Conservation (phyloP, 2,329 filamentous ascomycete species). For the Penicillium sp. region DNA sequence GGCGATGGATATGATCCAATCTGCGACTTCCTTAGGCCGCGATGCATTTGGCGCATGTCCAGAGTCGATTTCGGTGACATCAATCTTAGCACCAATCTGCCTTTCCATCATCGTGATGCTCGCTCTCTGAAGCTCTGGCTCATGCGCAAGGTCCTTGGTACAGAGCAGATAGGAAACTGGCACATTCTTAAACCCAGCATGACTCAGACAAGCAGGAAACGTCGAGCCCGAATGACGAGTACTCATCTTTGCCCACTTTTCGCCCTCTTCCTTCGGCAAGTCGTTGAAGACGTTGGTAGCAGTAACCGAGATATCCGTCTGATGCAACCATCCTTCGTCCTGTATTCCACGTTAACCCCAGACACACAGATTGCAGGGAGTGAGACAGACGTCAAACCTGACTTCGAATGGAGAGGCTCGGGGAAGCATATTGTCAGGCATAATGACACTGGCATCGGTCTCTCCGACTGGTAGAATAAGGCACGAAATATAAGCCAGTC, state of each 20-base stretch:
- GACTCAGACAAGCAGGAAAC: neutral
- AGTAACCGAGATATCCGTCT: neutral
- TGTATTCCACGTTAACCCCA: neutral
- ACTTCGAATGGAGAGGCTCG: neutral
- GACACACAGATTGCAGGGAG: neutral
- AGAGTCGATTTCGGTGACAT: neutral
- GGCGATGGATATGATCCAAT: neutral
- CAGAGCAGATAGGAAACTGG: conserved; percentile 4
- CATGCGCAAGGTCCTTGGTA: neutral
- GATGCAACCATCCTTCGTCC: neutral
- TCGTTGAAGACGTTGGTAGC: neutral
- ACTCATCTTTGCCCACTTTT: neutral
- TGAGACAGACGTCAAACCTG: neutral
- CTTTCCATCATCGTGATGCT: neutral
- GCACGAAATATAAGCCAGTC: neutral
- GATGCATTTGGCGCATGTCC: neutral
- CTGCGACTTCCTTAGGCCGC: neutral
- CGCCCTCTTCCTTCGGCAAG: neutral
- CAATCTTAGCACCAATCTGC: neutral
- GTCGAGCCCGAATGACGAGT: neutral
- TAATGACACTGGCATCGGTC: neutral
- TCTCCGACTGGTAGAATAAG: neutral
- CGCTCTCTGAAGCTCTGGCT: neutral
- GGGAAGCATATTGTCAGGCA: neutral
- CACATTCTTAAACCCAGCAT: neutral